Base-by-base conservation (phyloP, 2,329 filamentous ascomycete species). In the Penicillium sclerotiorum region DNA sequence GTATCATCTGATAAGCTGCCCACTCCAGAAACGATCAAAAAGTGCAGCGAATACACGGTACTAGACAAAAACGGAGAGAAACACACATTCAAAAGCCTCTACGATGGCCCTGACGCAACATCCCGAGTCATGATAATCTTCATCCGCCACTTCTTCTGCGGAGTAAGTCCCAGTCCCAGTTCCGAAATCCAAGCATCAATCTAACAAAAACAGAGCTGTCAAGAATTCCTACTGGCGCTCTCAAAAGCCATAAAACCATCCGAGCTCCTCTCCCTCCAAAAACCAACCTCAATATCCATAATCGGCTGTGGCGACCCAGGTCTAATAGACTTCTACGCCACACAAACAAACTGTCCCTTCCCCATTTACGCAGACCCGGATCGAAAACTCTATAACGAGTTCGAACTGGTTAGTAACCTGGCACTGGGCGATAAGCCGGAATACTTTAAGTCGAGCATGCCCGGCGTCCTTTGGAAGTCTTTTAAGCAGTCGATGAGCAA, bases 101-200 rank as follows among this genome's bases (percentile, higher is more conserved):
- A 85, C 65, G 56, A 47, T 12, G 54, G 50, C 11, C 49, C 56
- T 28, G 33, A 49, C 7, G 74, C 80, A 11, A 73, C 78, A 15
- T n/a, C n/a, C n/a, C 75, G 84, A 2, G 82, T 89, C 22, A 76
- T 92, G 25, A 71, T 90, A 35, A 82, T 91, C 58, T 91, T 92
- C 65, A 79, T 92, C 49, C 80, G 88, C 37, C 88, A 91, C 72
- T 92, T 91, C 71, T 90, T 89, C 77, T 91, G 88, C 65, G 87
- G 87, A 28, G 87, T 89, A 77, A 69, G 86, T n/a, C n/a, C n/a
- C 78, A 25, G 15, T 13, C 7, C 17, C 33, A 45, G 28, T 28
- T 18, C 22, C 22, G 22, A 27, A 18, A 28, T 23, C 44, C 43
- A 33, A 18, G 8, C 5, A 36, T 17, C 2, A 2, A 18, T 9